A percentile compares a stretch with the other conserved stretches of the same genome.
Evolutionary conservation across 1,139 yeast species (phyloP).

Genomic region (Taiozyma sp.): DNA sequence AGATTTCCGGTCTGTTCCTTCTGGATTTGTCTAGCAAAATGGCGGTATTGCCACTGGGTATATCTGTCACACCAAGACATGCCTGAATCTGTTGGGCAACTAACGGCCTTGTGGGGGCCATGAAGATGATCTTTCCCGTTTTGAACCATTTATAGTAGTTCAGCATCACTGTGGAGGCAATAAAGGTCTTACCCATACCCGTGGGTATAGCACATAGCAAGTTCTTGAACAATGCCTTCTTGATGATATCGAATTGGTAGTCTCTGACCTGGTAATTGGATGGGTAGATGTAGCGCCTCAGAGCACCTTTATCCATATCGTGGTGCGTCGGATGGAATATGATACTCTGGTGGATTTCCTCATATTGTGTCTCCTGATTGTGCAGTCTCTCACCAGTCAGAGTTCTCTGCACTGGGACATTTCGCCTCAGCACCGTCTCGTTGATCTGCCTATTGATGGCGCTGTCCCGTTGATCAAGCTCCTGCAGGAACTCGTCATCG

Average conservation of each 20-base stretch:
- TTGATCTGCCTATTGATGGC: constrained; percentile 28
- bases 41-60: constrained; percentile 71
- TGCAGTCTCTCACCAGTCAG: constrained; percentile 28
- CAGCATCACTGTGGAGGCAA: constrained; percentile 90
- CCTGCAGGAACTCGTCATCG: constrained; percentile 29
- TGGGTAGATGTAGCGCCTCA: constrained; percentile 70
- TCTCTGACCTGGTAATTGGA: constrained; percentile 79
- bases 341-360: constrained; percentile 28
- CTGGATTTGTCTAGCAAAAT: constrained; percentile 70
- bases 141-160: constrained; percentile 84
- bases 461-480: constrained; percentile 20
- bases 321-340: constrained; percentile 46
- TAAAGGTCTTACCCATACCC: constrained; percentile 95
- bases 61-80: constrained; percentile 82
- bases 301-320: constrained; percentile 31
- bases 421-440: constrained; percentile 25
- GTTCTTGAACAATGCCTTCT: constrained; percentile 66
- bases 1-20: constrained; percentile 61
- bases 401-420: constrained; percentile 30
- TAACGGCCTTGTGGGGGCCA: constrained; percentile 96
- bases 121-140: constrained; percentile 71
- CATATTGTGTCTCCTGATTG: constrained; percentile 27
- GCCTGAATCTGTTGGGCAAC: constrained; percentile 98
- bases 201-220: constrained; percentile 90
- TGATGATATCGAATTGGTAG: constrained; percentile 80